Conservation (phyloP, 129 eudicot genomes). For the Lonicera japonica region DNA sequence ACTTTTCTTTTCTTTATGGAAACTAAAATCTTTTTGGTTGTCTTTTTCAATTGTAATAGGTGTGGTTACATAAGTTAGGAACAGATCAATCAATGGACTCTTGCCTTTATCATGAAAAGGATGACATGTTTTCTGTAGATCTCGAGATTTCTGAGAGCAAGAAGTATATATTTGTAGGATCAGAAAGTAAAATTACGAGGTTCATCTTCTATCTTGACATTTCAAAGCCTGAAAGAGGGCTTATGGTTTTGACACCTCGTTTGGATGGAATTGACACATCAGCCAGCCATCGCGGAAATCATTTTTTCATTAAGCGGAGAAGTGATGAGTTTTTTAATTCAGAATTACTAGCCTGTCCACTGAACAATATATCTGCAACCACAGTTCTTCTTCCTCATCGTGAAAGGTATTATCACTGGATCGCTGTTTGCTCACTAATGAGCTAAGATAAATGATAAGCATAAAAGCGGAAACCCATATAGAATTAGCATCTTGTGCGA, state of each 20-base stretch:
- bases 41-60: constrained; percentile 31
- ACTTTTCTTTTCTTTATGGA: too few relatives aligned
- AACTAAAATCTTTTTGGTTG: too few relatives aligned
- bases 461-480: not conserved
- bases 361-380: constrained; percentile 59
- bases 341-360: constrained; percentile 83
- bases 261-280: constrained; percentile 79
- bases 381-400: constrained; percentile 76
- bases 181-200: constrained; percentile 80
- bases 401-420: constrained; percentile 40
- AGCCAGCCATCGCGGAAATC: constrained; percentile 87
- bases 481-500: not conserved
- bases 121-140: constrained; percentile 73
- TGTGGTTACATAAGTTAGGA: constrained; percentile 79
- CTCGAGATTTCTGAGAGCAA: constrained; percentile 86
- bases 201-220: constrained; percentile 76
- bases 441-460: not conserved
- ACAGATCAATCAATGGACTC: constrained; percentile 63
- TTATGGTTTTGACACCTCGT: constrained; percentile 69
- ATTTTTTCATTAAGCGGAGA: constrained; percentile 77
- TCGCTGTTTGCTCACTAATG: constrained; percentile 3
- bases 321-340: constrained; percentile 79
- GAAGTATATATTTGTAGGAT: constrained; percentile 66
- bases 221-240: constrained; percentile 58
- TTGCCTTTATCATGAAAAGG: constrained; percentile 92